Conservation (phyloP, 169 alveolate genomes). For the Miamiensis avidus region DNA sequence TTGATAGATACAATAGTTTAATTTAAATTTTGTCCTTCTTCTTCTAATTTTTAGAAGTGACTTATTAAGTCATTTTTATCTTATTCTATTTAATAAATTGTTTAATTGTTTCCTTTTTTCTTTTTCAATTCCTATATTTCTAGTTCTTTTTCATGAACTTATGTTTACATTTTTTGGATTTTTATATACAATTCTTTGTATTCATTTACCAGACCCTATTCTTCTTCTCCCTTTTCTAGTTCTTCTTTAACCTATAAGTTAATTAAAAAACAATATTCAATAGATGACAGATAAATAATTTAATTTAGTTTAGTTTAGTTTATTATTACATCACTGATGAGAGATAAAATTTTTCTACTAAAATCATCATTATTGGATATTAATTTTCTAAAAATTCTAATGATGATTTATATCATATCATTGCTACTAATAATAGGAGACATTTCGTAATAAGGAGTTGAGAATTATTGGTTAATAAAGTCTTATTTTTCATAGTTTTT, state of each 20-base stretch:
- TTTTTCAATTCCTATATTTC: background rate
- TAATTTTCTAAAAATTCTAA: background rate
- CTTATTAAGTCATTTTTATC: constrained; percentile 2
- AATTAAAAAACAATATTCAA: too few relatives aligned
- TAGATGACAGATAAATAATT: too few relatives aligned
- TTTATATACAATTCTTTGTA: background rate
- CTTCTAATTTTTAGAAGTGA: background rate
- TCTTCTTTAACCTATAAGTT: background rate
- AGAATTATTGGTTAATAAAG: background rate
- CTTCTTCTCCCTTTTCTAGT: background rate
- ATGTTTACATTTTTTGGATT: too few relatives aligned
- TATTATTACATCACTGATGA: background rate
- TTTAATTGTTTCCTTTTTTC: background rate
- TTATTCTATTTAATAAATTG: background rate
- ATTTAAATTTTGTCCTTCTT: background rate
- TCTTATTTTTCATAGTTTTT: background rate
- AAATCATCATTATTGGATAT: background rate
- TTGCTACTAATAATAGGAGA: constrained; percentile 6
- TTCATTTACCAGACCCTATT: background rate
- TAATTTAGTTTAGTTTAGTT: too few relatives aligned
- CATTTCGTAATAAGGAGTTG: background rate
- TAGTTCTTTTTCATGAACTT: background rate
- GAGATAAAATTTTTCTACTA: background rate
- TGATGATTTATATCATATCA: background rate
- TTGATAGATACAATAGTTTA: background rate